Base-by-base conservation (phyloP, 2,329 filamentous ascomycete genomes). In the Penicillium concentricum region DNA sequence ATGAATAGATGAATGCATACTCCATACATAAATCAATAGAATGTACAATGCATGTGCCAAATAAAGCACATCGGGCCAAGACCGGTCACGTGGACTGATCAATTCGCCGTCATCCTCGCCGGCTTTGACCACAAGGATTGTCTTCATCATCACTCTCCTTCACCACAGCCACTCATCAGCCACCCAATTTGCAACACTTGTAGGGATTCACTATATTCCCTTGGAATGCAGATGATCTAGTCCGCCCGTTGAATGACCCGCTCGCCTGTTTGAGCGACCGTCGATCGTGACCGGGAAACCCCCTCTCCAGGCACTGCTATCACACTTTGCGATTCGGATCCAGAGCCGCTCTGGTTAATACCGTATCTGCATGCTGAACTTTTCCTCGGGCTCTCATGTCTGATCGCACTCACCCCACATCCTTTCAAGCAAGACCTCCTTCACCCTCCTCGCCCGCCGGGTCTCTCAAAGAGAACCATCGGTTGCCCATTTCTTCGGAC, bases 371-470 rank as follows among this genome's bases (percentile, higher is more conserved):
- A 54, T 49, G 50, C 51, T 59, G 22, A 50, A 18, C 56, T 46
- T 50, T 59, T 56, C 55, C 56, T 57, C 43, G 52, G 57, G 52
- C 52, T 64, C 61, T 67, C 69, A 77, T 77, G 75, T 77, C 74
- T 67, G 66, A 71, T 72, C 70, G 67, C 65, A 61, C 61, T 59
- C 62, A 66, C 56, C 67, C 69, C 49, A 63, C 68, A 54, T 67
- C 73, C 53, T 72, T 70, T 57, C 70, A 64, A 67, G 65, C 69
- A 63, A 73, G 70, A 59, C 75, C 75, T 67, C 72, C 71, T 60
- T 79, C 76, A 56, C 76, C 76, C 58, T 72, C 74, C 20, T 78
- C 76, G 64, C 74, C 76, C 56, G 69, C 70, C 56, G 74, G 69
- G 51, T 70, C 68, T 63, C 60, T 73, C 46, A 78, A 78, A 68